A percentile compares a stretch with the other conserved stretches of the same genome.
These are phyloP conservation scores for Catharanthus roseus DNA, from an alignment of 257 asterid species.

Conservation along the genomic window DNA sequence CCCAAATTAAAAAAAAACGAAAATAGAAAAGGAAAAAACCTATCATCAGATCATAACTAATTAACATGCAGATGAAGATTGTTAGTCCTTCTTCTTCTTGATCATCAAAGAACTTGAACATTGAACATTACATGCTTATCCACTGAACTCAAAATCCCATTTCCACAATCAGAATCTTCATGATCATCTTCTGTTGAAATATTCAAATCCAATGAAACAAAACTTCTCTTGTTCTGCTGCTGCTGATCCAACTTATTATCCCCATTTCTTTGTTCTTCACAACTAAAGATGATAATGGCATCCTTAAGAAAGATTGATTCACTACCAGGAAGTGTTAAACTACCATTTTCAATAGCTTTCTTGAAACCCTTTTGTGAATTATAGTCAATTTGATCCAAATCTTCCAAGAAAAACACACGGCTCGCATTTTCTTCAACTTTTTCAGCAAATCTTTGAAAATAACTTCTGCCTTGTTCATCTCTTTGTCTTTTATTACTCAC, in stretches of 20 bases:
- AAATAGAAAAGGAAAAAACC: background rate
- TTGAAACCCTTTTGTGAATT: slow-evolving; percentile 36
- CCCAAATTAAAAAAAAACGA: background rate
- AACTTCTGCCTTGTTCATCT: slow-evolving; percentile 47
- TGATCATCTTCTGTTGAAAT: slow-evolving; percentile 42
- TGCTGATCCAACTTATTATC: background rate
- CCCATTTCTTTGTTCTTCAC: slow-evolving; percentile 10
- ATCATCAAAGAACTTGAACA: slow-evolving; percentile 44
- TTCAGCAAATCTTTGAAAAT: slow-evolving; percentile 53
- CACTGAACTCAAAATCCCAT: slow-evolving; percentile 44
- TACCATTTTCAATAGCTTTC: slow-evolving; percentile 44
- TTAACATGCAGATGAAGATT: background rate
- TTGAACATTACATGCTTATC: slow-evolving; percentile 58
- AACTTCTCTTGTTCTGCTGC: slow-evolving; percentile 10
- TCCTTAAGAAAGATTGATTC: slow-evolving; percentile 52
- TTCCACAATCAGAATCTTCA: slow-evolving; percentile 20
- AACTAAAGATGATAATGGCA: slow-evolving; percentile 64
- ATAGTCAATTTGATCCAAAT: slow-evolving; percentile 44
- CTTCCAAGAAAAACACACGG: slow-evolving; percentile 67
- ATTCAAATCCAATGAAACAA: slow-evolving; percentile 59
- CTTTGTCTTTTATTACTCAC: slow-evolving; percentile 58
- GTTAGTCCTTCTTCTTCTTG: background rate
- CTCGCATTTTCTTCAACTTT: slow-evolving; percentile 56
- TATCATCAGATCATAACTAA: background rate
- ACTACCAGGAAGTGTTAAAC: slow-evolving; percentile 19